Base-by-base conservation (phyloP, 1,284 basidiomycete species). In the Macrocystidia cucumis region DNA sequence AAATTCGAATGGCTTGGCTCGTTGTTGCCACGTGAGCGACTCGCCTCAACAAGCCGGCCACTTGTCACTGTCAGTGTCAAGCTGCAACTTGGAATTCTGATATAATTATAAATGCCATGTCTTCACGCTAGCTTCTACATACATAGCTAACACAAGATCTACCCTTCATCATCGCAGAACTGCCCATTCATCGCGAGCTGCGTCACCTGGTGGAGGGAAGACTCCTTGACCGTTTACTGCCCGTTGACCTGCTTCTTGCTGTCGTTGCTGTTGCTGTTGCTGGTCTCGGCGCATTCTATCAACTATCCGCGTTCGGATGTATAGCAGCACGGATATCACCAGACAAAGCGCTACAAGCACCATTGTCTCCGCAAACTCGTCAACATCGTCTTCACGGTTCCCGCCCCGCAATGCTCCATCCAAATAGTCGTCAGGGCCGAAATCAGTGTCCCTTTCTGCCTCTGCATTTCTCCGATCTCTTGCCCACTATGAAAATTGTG, bases 391-490 rank as follows among this genome's bases (percentile, higher is more conserved):
- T 14, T 72, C 74, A n/a, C 75, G 65, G 34, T 71, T 60, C 5
- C 65, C 69, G 14, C 74, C 72, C 26, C 79, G 70, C 38, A 75
- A 48, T 5, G 74, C 71, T 2, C 65, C 80, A 17, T 87, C 83
- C 48, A 85, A 81, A 55, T 84, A 86, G 51, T 89, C 86, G 39
- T 88, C 84, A 0, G 82, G 78, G 5, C 81, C 82, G 45, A 78
- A 77, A 40, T 89, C 86, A 31, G 65, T 62, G 25, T 87, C 81
- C 13, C 75, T 67, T 19, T 85, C 85, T 42, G 69, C 67, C 44
- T 86, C 85, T 4, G 77, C 76, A 34, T 74, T 72, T 43, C 79
- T 66, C 31, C 80, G 72, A 13, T 85, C 76, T 35, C 80, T 65
- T 14, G 85, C 86, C 82, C 84, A 89, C 77, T 86, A 24, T 26